Percentiles rank a stretch among this genome's conserved stretches.
Evolutionary conservation across 306 rosid genomes (phyloP).

Genomic region (Vicia faba): DNA sequence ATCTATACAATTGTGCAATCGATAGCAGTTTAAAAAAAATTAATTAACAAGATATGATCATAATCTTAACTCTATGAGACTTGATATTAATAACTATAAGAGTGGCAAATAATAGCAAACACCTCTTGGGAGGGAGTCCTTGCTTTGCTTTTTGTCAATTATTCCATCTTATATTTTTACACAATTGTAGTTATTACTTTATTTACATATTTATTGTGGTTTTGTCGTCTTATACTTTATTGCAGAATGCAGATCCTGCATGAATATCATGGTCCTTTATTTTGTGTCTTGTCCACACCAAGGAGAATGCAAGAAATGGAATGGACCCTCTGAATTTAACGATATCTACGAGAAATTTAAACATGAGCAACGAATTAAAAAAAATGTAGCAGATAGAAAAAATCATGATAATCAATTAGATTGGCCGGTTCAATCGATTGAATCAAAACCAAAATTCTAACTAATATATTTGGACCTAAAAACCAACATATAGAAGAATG

Average conservation of each 20-base stretch:
- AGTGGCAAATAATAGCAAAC: too few species aligned
- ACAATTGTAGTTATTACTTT: background rate
- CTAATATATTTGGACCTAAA: too few species aligned
- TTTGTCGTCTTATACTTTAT: slow-evolving; percentile 8
- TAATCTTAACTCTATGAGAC: too few species aligned
- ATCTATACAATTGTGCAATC: too few species aligned
- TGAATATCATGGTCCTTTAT: background rate
- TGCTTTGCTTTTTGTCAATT: background rate
- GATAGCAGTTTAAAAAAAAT: too few species aligned
- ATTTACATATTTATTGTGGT: background rate
- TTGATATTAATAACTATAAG: too few species aligned
- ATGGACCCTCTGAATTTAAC: slow-evolving; percentile 2
- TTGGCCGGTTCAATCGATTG: too few species aligned
- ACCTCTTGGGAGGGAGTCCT: background rate
- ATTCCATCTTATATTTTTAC: background rate
- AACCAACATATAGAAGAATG: too few species aligned
- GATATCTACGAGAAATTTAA: background rate
- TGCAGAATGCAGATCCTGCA: background rate
- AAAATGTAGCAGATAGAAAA: background rate
- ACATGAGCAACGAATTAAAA: background rate
- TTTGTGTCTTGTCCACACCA: background rate
- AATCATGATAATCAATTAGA: too few species aligned
- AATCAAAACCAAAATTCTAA: too few species aligned
- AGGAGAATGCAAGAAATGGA: background rate
- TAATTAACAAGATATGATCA: too few species aligned